Evolutionary conservation across 208 protist genomes (phyloP), one percentile per base, ranked within the genome.

Genomic region (Lotmaria passim): DNA sequence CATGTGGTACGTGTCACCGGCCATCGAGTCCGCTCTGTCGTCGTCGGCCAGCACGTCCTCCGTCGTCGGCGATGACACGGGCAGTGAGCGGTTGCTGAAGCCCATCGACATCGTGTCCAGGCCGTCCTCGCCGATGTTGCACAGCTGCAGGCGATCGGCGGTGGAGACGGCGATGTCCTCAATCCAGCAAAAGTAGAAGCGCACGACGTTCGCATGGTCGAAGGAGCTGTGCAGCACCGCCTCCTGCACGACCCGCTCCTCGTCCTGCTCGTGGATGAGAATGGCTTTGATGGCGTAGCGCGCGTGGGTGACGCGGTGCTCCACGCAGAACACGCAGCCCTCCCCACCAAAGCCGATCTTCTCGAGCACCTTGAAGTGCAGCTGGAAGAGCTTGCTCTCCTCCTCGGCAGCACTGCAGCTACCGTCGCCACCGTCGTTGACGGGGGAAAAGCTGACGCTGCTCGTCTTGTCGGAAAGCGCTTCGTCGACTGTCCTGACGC

Each of bases 161-260:
- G 78, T 75, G 5, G 75, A 60, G 21, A 71, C 67, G 3, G 87
- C 62, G 21, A 95, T 60, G 39, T 82, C 70, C 59, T 95, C 86
- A 47, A 91, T 85, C 90, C 90, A 95, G 73, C 87, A 92, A 57
- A 91, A 91, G 75, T 85, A 93, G 66, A 91, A 95, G 41, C 90
- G 87, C 55, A 95, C 90, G 12, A 95, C 86, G 71, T 93, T 86
- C 7, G 79, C 79, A 65, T 82, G 67, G 69, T 95, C 87, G 69
- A 95, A 89, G 57, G 79, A 81, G 75, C 90, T 92, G 72, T 95
- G 87, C 28, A 95, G 66, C 12, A 91, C 78, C 21, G 90, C 90
- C 52, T 95, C 90, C 26, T 86, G 79, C 39, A 92, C 80, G 41
- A 83, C 82, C 12, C 78, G 76, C 55, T 83, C 48, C 51, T 95